A percentile compares a stretch with the other conserved stretches of the same genome.
These are phyloP conservation scores for Neonectria neomacrospora DNA, from an alignment of 2,329 filamentous ascomycete species.

Conservation along the genomic window DNA sequence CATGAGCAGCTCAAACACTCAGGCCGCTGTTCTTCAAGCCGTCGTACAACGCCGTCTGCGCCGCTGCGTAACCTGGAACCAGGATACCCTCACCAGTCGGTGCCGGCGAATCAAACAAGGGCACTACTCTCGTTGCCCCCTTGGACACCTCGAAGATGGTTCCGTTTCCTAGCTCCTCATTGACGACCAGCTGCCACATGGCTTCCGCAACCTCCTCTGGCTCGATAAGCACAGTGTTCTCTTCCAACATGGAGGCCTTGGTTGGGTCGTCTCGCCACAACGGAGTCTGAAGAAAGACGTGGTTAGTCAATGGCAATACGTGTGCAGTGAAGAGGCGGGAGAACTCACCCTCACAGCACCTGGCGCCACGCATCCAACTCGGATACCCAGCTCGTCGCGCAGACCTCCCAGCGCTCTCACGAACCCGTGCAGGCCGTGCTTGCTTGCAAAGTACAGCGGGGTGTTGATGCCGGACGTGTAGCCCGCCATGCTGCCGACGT, in stretches of 20 bases:
- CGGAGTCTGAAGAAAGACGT: slow-evolving; percentile 42
- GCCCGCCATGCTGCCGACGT: slow-evolving; percentile 51
- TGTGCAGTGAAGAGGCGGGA: not conserved
- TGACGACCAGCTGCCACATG: slow-evolving; percentile 45
- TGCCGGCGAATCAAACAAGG: slow-evolving; percentile 42
- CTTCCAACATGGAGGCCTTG: slow-evolving; percentile 43
- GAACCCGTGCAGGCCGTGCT: slow-evolving; percentile 52
- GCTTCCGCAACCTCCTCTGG: slow-evolving; percentile 47
- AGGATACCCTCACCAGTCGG: slow-evolving; percentile 38
- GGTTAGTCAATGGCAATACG: not conserved
- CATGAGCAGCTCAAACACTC: slow-evolving; percentile 31
- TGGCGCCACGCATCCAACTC: slow-evolving; percentile 49
- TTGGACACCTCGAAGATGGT: slow-evolving; percentile 49
- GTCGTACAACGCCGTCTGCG: slow-evolving; percentile 36
- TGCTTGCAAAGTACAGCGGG: slow-evolving; percentile 52
- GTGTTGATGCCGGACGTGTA: slow-evolving; percentile 44
- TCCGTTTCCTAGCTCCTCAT: slow-evolving; percentile 44
- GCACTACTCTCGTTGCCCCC: slow-evolving; percentile 43
- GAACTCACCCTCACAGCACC: slow-evolving; percentile 46
- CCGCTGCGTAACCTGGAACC: slow-evolving; percentile 42
- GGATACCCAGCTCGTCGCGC: slow-evolving; percentile 48
- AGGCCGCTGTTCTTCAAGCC: slow-evolving; percentile 38
- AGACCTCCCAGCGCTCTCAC: slow-evolving; percentile 47
- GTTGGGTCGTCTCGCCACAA: slow-evolving; percentile 49
- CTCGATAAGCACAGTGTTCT: slow-evolving; percentile 44